Conservation (phyloP, 495 filamentous ascomycete species). For the Neurospora sp. region DNA sequence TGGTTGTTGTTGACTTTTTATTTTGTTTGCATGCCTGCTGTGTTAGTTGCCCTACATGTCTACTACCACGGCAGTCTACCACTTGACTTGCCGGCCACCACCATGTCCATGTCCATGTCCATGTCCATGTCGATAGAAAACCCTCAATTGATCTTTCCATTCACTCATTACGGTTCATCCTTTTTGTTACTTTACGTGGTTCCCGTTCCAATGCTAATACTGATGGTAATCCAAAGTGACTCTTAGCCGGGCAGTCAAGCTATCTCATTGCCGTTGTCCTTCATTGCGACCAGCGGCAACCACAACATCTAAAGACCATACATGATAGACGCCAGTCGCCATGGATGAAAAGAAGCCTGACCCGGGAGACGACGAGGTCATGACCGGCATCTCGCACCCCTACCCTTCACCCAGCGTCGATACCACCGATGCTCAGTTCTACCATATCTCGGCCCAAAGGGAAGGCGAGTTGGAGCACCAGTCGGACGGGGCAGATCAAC, state of each 20-base stretch:
- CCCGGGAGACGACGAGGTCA: conserved; percentile 11
- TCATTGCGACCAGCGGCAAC: background rate
- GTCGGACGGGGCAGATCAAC: conserved; percentile 3
- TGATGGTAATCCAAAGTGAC: conserved; percentile 10
- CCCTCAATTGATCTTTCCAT: background rate
- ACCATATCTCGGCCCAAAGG: conserved; percentile 14
- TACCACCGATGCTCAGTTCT: conserved; percentile 18
- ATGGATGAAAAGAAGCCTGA: conserved; percentile 19
- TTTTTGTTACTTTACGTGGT: background rate
- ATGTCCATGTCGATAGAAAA: background rate
- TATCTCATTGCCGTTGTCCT: background rate
- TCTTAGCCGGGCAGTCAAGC: background rate
- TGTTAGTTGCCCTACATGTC: background rate
- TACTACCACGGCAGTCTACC: background rate
- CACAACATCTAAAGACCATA: background rate
- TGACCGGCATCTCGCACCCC: conserved; percentile 14
- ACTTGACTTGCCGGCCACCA: background rate
- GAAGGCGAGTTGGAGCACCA: conserved; percentile 13
- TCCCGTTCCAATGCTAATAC: conserved; percentile 9
- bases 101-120: background rate
- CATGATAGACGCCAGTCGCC: background rate
- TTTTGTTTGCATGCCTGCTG: background rate
- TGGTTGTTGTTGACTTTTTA: background rate
- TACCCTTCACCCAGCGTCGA: conserved; percentile 21
- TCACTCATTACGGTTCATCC: background rate